phyloP scores from a whole-genome alignment of 805 yeast genomes.

The Ogataea degrootiae region DNA sequence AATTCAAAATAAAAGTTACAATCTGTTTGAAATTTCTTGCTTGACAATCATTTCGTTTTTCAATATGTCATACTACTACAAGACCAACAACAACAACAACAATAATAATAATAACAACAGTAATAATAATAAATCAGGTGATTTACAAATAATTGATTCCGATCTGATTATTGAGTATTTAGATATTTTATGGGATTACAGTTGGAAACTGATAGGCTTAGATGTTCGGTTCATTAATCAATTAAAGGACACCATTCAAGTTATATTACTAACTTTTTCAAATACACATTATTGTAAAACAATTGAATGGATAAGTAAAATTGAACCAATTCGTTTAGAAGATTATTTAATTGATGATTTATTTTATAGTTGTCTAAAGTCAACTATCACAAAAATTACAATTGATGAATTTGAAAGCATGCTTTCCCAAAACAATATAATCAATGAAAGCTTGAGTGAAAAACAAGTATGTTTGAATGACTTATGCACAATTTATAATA shows the following conservation, averaged over 20 bases:
- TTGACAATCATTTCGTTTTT: no score
- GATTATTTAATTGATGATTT: conserved; percentile 4
- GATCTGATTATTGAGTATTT: neutral
- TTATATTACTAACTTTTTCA: conserved; percentile 9
- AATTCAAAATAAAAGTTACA: neutral
- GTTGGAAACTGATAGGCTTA: neutral
- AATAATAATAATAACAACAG: neutral
- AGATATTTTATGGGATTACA: neutral
- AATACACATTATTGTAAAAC: conserved; percentile 1
- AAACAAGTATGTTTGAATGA: neutral
- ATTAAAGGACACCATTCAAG: conserved; percentile 7
- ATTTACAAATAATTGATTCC: neutral
- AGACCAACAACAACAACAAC: neutral
- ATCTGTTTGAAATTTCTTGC: neutral
- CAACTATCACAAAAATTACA: conserved; percentile 11
- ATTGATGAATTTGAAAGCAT: conserved; percentile 12
- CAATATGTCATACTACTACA: no score
- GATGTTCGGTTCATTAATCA: neutral
- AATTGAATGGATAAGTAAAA: conserved; percentile 10
- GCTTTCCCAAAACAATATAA: neutral
- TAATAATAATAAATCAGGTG: neutral
- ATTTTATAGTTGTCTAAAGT: conserved; percentile 10
- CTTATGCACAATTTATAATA: conserved; percentile 5
- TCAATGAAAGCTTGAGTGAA: neutral
- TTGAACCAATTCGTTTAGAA: conserved; percentile 7